Conservation (phyloP, 1,284 basidiomycete species). For the Ceratobasidium sp. region DNA sequence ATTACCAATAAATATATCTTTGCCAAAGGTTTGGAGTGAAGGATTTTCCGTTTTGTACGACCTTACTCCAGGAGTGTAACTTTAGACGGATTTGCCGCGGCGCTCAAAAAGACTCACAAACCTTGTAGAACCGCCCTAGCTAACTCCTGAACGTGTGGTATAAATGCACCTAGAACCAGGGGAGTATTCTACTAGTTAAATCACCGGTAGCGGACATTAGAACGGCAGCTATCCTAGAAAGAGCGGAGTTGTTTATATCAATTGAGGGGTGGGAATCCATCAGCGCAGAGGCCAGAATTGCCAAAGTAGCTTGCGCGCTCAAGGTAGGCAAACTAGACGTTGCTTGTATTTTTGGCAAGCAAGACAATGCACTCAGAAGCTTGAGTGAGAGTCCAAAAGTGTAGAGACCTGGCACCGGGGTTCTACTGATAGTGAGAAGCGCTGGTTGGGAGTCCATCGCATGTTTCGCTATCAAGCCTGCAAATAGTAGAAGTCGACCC, state of each 20-base stretch:
- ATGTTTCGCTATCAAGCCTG: conserved; percentile 9
- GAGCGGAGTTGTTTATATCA: conserved; percentile 24
- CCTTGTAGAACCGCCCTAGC: conserved; percentile 35
- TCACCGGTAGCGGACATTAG: conserved; percentile 31
- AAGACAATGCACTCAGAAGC: conserved; percentile 9
- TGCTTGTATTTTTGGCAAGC: conserved; percentile 7
- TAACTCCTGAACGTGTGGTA: conserved; percentile 43
- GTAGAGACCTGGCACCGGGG: neutral
- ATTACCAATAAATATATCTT: neutral
- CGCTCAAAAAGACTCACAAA: conserved; percentile 10
- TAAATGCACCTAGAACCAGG: conserved; percentile 32
- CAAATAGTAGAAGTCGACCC: neutral
- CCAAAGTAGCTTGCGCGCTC: conserved; percentile 31
- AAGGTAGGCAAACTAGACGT: conserved; percentile 37
- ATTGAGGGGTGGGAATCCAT: conserved; percentile 27
- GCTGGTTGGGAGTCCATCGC: conserved; percentile 8
- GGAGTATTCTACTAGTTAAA: conserved; percentile 37
- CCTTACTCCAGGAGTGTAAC: conserved; percentile 12
- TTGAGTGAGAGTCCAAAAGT: conserved; percentile 28
- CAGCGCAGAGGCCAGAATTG: conserved; percentile 35
- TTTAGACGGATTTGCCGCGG: neutral
- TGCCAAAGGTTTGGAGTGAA: conserved; percentile 24
- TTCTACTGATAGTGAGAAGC: neutral
- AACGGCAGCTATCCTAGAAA: conserved; percentile 10
- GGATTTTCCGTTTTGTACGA: conserved; percentile 37